Evolutionary conservation across 306 rosid genomes (phyloP), one percentile per base, ranked within the genome.

Genomic region (Prosopis cineraria): DNA sequence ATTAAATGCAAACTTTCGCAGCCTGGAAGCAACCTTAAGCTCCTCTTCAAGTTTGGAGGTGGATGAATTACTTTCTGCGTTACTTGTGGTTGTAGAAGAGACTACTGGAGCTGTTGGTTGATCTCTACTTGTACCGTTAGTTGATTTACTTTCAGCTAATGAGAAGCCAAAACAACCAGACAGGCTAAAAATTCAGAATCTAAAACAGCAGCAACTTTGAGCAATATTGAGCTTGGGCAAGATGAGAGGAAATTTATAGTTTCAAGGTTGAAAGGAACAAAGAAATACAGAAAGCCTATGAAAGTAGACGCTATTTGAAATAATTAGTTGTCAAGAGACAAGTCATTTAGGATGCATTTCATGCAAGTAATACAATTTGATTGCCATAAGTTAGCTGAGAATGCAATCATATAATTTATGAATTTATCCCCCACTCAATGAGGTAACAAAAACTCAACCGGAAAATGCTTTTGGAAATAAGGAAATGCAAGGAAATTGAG

Each of bases 11-110:
- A 92, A 92, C 62, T 92, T 92, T 75, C 97, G 84, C 65, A 92
- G 88, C 79, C 93, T 84, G 30, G 93, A 86, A 44, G 97, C 91
- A 85, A 92, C 91, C 88, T 92, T 92, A 71, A 92, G 91, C 75
- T 92, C 97, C 82, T 92, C 97, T 82, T 92, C 96, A 17, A 90
- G 85, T 83, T 89, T 92, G 71, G 96, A 86, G 72, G 86, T 88
- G 71, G 97, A 92, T 76, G 96, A 86, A 86, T 81, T 90, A 81
- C 97, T 92, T 86, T 90, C 97, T 3, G 92, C 86, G 72, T 83
- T 90, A 87, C 97, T 92, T 41, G 97, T 92, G 63, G 88, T 87
- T 39, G 97, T 87, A 14, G 95, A 88, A 65, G 96, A 80, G 73
- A 90, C 89, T 4, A 70, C 81, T 48, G 89, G 87, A 80, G 83